Base-by-base conservation (phyloP, 1,139 yeast genomes). In the Kluyveromyces sp. region DNA sequence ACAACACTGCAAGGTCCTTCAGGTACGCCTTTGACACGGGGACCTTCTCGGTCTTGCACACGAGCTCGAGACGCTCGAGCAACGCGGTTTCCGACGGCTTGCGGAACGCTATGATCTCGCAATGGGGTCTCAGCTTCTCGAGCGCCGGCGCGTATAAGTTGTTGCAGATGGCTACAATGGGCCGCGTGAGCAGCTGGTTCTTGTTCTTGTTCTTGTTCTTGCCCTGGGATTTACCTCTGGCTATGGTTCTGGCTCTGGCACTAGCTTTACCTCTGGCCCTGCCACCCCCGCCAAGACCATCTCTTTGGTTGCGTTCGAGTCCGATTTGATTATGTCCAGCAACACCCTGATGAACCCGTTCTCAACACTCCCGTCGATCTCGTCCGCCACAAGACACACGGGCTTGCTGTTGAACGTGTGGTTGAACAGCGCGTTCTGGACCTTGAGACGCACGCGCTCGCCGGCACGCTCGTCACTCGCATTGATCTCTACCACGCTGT, bases 151-250 rank as follows among this genome's bases (percentile, higher is more conserved):
- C 76, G 60, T 84, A 90, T 0, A 83, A 74, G 59, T 92, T 96
- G 63, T 92, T 92, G 61, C 97, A 95, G 48, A 92, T 79, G 43
- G 96, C 92, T 46, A 92, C 86, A 25, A 92, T 88, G 0, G 98
- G 98, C 53, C 98, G 72, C 54, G 75, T 71, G 41, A 90, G 65
- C 3, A 81, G 66, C 38, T 70, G 73, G 51, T 56, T 61, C 40
- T 55, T 45, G 51, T 63, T 59, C 46, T 60, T 56, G 43, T 58
- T 59, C 34, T 62, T 57, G 38, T 57, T 63, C 25, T 53, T 46
- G 4, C 57, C 63, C 25, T 53, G 46, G 4, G n/a, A 33, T 33
- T 98, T 56, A 85, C 75, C 0, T 85, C 77, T 42, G 80, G 78
- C 61, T 84, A 92, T n/a, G n/a, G n/a, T n/a, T n/a, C n/a, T n/a